Conservation (phyloP, 306 rosid species). For the Acmispon strigosus region DNA sequence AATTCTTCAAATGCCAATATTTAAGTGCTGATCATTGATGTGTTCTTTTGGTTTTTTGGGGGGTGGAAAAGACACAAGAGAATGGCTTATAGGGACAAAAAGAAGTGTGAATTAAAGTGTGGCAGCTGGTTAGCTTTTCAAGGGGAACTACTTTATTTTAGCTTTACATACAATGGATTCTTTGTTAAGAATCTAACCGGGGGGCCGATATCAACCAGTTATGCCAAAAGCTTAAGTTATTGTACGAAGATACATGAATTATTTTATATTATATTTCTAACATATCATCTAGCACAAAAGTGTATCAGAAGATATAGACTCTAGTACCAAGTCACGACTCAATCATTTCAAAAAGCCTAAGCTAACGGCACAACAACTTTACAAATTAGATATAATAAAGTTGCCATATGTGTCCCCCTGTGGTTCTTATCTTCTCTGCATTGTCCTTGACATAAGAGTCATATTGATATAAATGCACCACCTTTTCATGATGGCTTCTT, state of each 20-base stretch:
- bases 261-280: too few species aligned
- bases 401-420: conserved; percentile 19
- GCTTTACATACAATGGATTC: conserved; percentile 19
- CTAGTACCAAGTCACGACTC: too few species aligned
- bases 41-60: neutral
- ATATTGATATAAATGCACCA: neutral
- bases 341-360: too few species aligned
- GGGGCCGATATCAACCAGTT: neutral
- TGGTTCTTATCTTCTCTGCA: conserved; percentile 13
- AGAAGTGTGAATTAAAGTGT: conserved; percentile 13
- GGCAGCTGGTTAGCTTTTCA: conserved; percentile 9
- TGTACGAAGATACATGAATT: too few species aligned
- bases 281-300: too few species aligned
- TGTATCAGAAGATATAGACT: too few species aligned
- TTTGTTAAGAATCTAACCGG: conserved; percentile 10
- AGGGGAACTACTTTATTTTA: conserved; percentile 21
- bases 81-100: conserved; percentile 19
- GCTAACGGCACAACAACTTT: neutral
- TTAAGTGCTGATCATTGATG: neutral
- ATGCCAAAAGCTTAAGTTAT: too few species aligned
- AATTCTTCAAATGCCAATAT: conserved; percentile 7
- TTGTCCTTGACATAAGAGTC: neutral
- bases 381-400: conserved; percentile 29
- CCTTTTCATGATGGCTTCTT: conserved; percentile 21
- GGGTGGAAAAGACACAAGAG: conserved; percentile 8